Evolutionary conservation across 352 stramenopile species (phyloP), one percentile per base, ranked within the genome.

Genomic region (Phytopythium delawarense): DNA sequence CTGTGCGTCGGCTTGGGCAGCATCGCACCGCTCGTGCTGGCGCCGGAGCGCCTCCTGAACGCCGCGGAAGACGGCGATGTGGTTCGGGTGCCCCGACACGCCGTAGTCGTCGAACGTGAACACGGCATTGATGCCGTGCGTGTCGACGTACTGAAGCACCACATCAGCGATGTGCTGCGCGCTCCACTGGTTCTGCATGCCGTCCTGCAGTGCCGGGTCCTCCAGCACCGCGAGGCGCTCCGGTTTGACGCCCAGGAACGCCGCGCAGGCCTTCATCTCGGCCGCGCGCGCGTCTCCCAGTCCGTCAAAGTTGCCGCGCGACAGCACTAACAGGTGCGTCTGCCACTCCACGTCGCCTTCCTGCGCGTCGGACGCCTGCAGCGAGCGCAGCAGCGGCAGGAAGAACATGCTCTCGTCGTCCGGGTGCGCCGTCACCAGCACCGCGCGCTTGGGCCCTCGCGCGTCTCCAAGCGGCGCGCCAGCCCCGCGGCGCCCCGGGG

Each of bases 401-500:
- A 99, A 99, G 69, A 99, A 99, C 95, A 99, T 98, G 72, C 89
- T 97, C 74, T 99, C 96, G 70, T 99, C 96, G 65, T 99, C 96
- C 45, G 96, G 96, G 76, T 99, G 96, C n/a, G 95, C 93, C 9
- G 90, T 97, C 46, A 99, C 87, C 11, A 98, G 63, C 56, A 94
- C 64, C 58, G 84, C 82, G 2, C 65, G 70, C 50, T 88, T 89
- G 8, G 64, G 55, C n/a, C 57, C 62, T 18, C 18, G 28, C 21
- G 63, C 32, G 15, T 28, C 23, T 16, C 32, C 39, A 30, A 49
- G 37, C 2, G 65, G 59, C 11, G 60, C 53, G 15, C 7, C 28
- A 37, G 23, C 23, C 7, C 13, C 23, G 32, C 53, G 45, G 18
- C 1, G 32, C n/a, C 23, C 49, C 0, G 54, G 37, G 6, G 57